These are phyloP conservation scores for Macrolepiota dolichaula DNA, from an alignment of 768 basidiomycete species.

Conservation along the genomic window DNA sequence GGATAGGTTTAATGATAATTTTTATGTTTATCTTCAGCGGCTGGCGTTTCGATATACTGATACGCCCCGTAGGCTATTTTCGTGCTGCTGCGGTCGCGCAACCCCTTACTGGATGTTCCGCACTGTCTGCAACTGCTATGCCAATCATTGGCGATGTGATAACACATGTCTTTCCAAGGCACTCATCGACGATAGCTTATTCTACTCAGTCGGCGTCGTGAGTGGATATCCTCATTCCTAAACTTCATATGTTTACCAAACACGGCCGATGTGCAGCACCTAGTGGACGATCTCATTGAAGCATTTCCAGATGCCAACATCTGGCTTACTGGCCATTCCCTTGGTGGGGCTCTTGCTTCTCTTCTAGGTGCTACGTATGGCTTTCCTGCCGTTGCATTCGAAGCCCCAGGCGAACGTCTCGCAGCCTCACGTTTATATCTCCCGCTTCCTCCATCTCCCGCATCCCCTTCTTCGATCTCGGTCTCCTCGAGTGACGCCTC, in stretches of 20 bases:
- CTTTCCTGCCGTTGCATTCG: slow-evolving; percentile 86
- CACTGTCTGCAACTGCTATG: slow-evolving; percentile 87
- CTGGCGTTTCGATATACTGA: background rate
- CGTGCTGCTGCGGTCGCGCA: slow-evolving; percentile 92
- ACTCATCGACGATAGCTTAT: slow-evolving; percentile 85
- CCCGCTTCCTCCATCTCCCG: slow-evolving; percentile 71
- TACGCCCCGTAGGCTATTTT: slow-evolving; percentile 47
- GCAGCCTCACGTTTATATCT: slow-evolving; percentile 84
- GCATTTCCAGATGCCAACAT: slow-evolving; percentile 83
- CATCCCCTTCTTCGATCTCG: slow-evolving; percentile 17
- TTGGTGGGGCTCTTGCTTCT: slow-evolving; percentile 88
- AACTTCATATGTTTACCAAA: background rate
- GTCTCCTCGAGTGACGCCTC: background rate
- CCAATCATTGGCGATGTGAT: slow-evolving; percentile 69
- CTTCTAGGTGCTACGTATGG: slow-evolving; percentile 93
- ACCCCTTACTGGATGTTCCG: slow-evolving; percentile 83
- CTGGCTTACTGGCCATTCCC: slow-evolving; percentile 87
- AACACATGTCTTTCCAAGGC: slow-evolving; percentile 79
- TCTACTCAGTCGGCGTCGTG: slow-evolving; percentile 86
- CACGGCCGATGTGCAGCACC: slow-evolving; percentile 44
- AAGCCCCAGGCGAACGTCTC: slow-evolving; percentile 74
- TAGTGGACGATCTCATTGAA: slow-evolving; percentile 82
- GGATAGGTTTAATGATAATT: slow-evolving; percentile 92
- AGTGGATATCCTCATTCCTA: slow-evolving; percentile 24
- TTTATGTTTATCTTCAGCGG: slow-evolving; percentile 29